Evolutionary conservation across 1,284 basidiomycete species (phyloP), one percentile per base, ranked within the genome.

Genomic region (Papiliotrema fonsecae): DNA sequence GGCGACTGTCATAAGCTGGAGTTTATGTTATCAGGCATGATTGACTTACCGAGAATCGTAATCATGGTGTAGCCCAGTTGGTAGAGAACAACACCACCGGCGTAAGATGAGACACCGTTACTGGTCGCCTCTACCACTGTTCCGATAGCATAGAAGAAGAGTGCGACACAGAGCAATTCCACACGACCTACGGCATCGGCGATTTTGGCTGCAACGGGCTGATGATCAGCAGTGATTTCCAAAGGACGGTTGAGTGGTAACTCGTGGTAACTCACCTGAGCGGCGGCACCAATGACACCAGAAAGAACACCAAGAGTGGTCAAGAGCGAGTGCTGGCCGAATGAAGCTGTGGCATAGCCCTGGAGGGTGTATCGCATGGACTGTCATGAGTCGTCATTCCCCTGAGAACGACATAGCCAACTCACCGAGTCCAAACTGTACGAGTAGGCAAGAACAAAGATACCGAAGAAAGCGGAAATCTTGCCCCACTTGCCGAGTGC

Each of bases 111-210:
- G 6, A 77, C 56, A 28, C 61, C 57, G 14, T 56, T 59, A 1
- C 69, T 57, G 3, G 62, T 56, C 0, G 74, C 70, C 41, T 72
- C 65, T 31, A 76, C 59, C 42, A 75, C 68, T 0, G 72, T 73
- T 1, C 61, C 70, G 27, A 75, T 31, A 26, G 68, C 56, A 44
- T 72, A 75, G 52, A 75, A 69, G 31, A 75, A 16, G 24, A 72
- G 56, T 21, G 62, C 63, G 51, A 73, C 55, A 27, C 61, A 30
- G 42, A 77, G 53, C 42, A 76, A 56, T 35, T 65, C 64, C 14
- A 69, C 45, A 18, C 75, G 70, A 3, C 75, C 75, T 47, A 76
- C 60, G 5, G 62, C 61, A 31, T 65, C 67, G 14, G 64, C 65
- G 30, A 66, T 60, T 39, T 67, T 59, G 6, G 59, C 58, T 19